Conservation (phyloP, 1,139 yeast species). For the Candida sanyaensis region DNA sequence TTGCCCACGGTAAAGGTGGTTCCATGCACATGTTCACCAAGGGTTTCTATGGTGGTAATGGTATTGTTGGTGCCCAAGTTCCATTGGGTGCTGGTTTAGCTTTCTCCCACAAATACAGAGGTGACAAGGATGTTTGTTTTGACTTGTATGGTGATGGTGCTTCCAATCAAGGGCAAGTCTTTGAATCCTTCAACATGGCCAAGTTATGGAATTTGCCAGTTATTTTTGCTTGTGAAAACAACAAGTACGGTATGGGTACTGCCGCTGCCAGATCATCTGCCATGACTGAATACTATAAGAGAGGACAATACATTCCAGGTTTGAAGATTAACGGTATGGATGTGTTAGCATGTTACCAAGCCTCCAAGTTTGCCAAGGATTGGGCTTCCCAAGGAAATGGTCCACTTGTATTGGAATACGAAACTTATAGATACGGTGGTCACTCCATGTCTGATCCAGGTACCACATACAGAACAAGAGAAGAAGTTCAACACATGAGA, state of each 20-base stretch:
- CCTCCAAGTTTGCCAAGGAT: slow-evolving; percentile 95
- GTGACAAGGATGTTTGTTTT: slow-evolving; percentile 80
- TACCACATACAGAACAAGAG: slow-evolving; percentile 99
- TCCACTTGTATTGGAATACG: slow-evolving; percentile 93
- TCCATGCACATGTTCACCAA: slow-evolving; percentile 98
- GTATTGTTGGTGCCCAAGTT: slow-evolving; percentile 99
- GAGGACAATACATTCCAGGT: slow-evolving; percentile 99
- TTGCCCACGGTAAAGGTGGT: slow-evolving; percentile 97
- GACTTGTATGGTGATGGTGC: slow-evolving; percentile 99
- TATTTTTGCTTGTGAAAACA: slow-evolving; percentile 95
- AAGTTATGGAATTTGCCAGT: slow-evolving; percentile 97
- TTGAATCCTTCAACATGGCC: slow-evolving; percentile 98
- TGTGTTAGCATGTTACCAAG: slow-evolving; percentile 91
- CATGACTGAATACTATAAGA: slow-evolving; percentile 93
- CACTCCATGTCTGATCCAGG: slow-evolving; percentile 99
- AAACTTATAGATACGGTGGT: slow-evolving; percentile 99
- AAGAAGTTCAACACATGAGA: slow-evolving; percentile 99
- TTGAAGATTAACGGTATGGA: slow-evolving; percentile 99
- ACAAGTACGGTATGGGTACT: slow-evolving; percentile 99
- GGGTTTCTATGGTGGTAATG: slow-evolving; percentile 98
- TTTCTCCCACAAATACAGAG: slow-evolving; percentile 92
- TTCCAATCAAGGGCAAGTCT: slow-evolving; percentile 98
- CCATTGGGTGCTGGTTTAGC: slow-evolving; percentile 98
- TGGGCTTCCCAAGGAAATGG: slow-evolving; percentile 95
- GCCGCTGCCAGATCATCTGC: slow-evolving; percentile 97